Evolutionary conservation across 257 asterid genomes (phyloP).

Genomic region (Plantago ovata): DNA sequence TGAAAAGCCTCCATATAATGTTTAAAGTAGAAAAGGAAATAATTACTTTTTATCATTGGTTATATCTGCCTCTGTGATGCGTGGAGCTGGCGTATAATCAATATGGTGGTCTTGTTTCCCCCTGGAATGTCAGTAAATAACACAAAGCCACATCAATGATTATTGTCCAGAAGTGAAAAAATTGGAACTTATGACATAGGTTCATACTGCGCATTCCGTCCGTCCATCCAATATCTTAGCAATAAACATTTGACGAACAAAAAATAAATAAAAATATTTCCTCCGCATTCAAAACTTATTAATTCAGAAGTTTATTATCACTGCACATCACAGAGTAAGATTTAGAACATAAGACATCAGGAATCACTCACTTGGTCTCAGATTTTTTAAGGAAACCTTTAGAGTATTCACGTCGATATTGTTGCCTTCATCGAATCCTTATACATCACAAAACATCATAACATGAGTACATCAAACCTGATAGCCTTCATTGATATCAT

Average conservation of each 20-base stretch:
- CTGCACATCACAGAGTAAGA: too few species aligned
- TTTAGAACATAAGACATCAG: background rate
- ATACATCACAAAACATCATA: conserved; percentile 20
- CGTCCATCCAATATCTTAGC: background rate
- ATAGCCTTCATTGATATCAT: background rate
- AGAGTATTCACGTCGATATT: conserved; percentile 74
- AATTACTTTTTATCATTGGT: conserved; percentile 58
- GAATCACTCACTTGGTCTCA: conserved; percentile 56
- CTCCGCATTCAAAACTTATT: too few species aligned
- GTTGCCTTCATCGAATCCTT: conserved; percentile 92
- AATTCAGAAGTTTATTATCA: too few species aligned
- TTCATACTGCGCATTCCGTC: too few species aligned
- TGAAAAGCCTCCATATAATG: background rate
- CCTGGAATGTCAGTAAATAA: conserved; percentile 34
- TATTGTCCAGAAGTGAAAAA: background rate
- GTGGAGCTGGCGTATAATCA: conserved; percentile 78
- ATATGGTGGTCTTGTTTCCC: conserved; percentile 81
- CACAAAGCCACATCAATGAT: background rate
- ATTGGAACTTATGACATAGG: background rate
- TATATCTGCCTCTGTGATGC: conserved; percentile 77
- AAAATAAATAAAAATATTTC: too few species aligned
- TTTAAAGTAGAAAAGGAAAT: background rate
- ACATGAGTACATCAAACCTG: background rate
- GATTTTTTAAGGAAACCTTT: conserved; percentile 75
- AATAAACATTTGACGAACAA: background rate